phyloP scores from a whole-genome alignment of 176 grass and related monocot genomes.

The Rhynchospora tenuis region DNA sequence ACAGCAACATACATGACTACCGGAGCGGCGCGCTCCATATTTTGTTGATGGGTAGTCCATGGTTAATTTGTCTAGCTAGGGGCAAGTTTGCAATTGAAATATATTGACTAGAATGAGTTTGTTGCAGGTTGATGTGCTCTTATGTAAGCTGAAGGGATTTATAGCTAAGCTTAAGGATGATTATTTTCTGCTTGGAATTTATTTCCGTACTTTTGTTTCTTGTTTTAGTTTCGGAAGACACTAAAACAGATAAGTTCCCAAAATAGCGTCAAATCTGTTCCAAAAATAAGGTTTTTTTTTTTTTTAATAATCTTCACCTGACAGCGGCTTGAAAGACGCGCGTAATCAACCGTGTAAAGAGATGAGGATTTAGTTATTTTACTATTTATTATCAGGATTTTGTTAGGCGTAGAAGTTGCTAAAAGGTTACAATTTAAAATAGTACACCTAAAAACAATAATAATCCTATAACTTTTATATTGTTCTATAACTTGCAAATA shows the following conservation, averaged over 20 bases:
- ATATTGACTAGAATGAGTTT: neutral
- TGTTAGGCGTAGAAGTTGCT: neutral
- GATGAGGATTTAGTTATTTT: neutral
- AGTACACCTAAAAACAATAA: neutral
- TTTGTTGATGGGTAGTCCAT: neutral
- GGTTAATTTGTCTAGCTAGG: neutral
- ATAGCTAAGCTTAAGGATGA: neutral
- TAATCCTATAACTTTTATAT: neutral
- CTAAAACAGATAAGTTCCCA: neutral
- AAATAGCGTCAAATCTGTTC: neutral
- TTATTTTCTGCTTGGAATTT: neutral
- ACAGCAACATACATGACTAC: constrained; percentile 29
- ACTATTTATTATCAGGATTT: neutral
- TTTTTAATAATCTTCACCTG: neutral
- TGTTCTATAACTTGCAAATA: neutral
- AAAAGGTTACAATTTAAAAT: neutral
- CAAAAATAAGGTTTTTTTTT: neutral
- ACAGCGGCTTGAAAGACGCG: neutral
- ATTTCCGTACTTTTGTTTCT: neutral
- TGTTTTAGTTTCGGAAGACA: neutral
- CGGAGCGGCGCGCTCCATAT: neutral
- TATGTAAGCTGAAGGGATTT: neutral
- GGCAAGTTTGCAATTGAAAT: neutral
- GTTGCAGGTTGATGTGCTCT: neutral
- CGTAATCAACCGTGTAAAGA: neutral